Conservation (phyloP, 2,329 filamentous ascomycete species). For the Grosmannia clavigera region DNA sequence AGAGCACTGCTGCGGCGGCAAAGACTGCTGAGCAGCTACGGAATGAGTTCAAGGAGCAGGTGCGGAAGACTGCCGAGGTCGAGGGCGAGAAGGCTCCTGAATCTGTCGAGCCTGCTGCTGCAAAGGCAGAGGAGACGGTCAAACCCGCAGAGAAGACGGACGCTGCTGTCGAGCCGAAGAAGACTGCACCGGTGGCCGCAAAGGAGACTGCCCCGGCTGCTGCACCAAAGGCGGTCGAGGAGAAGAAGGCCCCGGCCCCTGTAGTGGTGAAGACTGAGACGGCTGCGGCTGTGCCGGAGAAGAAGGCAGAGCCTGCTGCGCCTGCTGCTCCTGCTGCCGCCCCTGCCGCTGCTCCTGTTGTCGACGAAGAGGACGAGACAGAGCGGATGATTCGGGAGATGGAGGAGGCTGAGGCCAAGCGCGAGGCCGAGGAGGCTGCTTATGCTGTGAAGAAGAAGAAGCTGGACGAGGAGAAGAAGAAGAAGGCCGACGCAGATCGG, state of each 20-base stretch:
- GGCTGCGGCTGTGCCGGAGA: constrained; percentile 1
- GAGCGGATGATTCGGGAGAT: constrained; percentile 16
- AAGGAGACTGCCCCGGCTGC: neutral
- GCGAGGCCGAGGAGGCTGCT: constrained; percentile 11
- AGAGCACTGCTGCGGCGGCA: constrained; percentile 49
- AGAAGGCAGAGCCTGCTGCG: constrained; percentile 21
- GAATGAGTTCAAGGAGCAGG: constrained; percentile 70
- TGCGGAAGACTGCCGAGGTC: constrained; percentile 35
- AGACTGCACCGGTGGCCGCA: neutral
- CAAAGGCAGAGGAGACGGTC: neutral
- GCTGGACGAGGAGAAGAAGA: constrained; percentile 8
- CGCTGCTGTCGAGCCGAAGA: neutral
- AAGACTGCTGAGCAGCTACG: constrained; percentile 76
- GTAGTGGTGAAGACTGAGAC: neutral
- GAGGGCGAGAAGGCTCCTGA: constrained; percentile 12
- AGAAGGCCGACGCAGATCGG: constrained; percentile 10
- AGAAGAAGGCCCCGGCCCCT: neutral
- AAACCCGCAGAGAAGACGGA: constrained; percentile 1
- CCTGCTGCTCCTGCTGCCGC: constrained; percentile 20
- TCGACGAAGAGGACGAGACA: constrained; percentile 25
- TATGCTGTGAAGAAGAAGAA: constrained; percentile 11
- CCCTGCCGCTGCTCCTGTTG: neutral
- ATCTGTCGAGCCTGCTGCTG: constrained; percentile 1
- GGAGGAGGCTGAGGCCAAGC: constrained; percentile 13
- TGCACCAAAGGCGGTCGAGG: neutral